Base-by-base conservation (phyloP, 1,284 basidiomycete genomes). In the Cystobasidiaceae sp. region DNA sequence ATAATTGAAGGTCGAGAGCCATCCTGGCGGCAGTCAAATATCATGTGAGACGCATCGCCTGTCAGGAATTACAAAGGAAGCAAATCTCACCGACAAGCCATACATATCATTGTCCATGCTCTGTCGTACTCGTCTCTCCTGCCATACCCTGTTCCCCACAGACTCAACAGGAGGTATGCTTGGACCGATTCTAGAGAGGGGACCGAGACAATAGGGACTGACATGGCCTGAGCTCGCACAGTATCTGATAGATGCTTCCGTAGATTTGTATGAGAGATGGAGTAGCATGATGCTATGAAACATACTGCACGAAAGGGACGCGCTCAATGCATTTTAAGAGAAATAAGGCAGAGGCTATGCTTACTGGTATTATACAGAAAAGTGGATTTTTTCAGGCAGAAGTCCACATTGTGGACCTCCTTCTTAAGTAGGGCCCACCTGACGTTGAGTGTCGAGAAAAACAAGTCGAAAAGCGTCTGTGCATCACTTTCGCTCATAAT, bases 71-170 rank as follows among this genome's bases (percentile, higher is more conserved):
- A 7, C 43, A n/a, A 44, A 44, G n/a, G 43, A 7, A 23, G n/a
- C 4, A 17, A 17, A 7, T 17, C 48, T 9, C 28, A 50, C 48
- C 48, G 48, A n/a, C 23, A 4, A 25, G 48, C 48, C 6, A 30
- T 21, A 28, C 23, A 25, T 6, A 50, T 50, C 48, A 50, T 50
- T 4, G 28, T 23, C 48, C 48, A 50, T 25, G 48, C 48, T 28
- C 21, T 4, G 48, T 50, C 48, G 21, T 50, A 50, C 21, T 50
- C 48, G 8, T 30, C 48, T 17, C 48, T n/a, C 21, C 48, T 4
- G 4, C 48, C 48, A 25, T 50, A 50, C 7, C 48, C 48, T 50
- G 48, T 50, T 50, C 48, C 48, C 48, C 48, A 50, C 17, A 50
- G 48, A 21, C 21, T 25, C 19, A 50, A 25, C 6, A 50, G 48